phyloP scores from a whole-genome alignment of 805 yeast genomes.

The Ogataea philodendri region DNA sequence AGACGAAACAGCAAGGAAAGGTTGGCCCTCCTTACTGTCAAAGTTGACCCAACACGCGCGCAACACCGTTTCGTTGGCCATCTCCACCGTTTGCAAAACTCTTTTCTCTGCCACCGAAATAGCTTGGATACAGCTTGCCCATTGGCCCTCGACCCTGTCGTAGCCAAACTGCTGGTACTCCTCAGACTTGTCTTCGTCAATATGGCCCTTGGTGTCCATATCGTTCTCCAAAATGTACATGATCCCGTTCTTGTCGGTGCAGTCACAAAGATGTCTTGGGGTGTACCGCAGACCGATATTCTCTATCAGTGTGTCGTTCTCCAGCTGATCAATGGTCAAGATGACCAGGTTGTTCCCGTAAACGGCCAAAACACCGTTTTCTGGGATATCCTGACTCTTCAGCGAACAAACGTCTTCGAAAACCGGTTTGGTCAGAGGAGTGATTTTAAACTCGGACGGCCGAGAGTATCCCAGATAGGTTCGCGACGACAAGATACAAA shows the following conservation, averaged over 20 bases:
- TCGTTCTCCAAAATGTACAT: constrained; percentile 49
- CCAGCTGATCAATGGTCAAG: constrained; percentile 47
- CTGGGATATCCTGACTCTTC: constrained; percentile 57
- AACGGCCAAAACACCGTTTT: constrained; percentile 64
- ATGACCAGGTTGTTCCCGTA: constrained; percentile 51
- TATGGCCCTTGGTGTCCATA: constrained; percentile 32
- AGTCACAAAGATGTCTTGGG: constrained; percentile 45
- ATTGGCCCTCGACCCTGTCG: constrained; percentile 26
- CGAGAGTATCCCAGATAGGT: constrained; percentile 53
- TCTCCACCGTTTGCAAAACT: constrained; percentile 43
- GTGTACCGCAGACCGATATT: constrained; percentile 46
- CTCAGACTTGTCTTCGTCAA: constrained; percentile 35
- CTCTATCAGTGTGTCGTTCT: constrained; percentile 35
- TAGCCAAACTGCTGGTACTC: constrained; percentile 48
- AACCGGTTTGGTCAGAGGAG: constrained; percentile 45
- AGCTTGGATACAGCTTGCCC: constrained; percentile 58
- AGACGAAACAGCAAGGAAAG: constrained; percentile 48
- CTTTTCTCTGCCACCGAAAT: constrained; percentile 37
- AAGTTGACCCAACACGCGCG: constrained; percentile 35
- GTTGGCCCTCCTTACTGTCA: constrained; percentile 28
- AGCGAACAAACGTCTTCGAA: constrained; percentile 52
- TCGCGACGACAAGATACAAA: constrained; percentile 52
- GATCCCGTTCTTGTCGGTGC: constrained; percentile 24
- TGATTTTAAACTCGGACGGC: constrained; percentile 38
- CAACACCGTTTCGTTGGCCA: constrained; percentile 44